Evolutionary conservation across 345 rosid species (phyloP).

Genomic region (Angophora floribunda): DNA sequence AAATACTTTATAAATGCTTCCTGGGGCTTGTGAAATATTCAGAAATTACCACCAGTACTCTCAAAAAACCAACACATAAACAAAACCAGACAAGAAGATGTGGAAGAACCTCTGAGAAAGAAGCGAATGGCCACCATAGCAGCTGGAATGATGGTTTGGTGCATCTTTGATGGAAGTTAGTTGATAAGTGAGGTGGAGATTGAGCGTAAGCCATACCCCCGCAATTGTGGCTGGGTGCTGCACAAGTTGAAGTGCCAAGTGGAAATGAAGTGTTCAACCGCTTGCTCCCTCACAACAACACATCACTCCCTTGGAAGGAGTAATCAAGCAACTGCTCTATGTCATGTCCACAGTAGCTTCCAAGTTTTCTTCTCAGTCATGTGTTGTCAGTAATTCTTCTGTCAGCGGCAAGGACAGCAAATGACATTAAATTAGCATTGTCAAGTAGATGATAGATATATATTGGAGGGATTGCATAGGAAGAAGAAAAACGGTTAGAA

Average conservation of each 20-base stretch:
- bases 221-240: constrained; percentile 1
- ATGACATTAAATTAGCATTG: too few species aligned
- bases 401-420: too few species aligned
- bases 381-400: too few species aligned
- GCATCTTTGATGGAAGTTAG: background rate
- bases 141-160: background rate
- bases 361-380: too few species aligned
- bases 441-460: too few species aligned
- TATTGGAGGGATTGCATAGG: too few species aligned
- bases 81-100: background rate
- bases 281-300: background rate
- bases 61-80: background rate
- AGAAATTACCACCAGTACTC: background rate
- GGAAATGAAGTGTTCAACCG: background rate
- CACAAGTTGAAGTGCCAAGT: background rate
- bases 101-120: background rate
- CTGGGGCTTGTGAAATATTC: rapidly evolving
- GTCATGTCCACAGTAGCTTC: background rate
- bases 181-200: background rate
- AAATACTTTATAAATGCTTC: background rate
- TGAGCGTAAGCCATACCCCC: constrained; percentile 2
- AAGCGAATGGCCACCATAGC: background rate
- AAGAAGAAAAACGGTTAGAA: too few species aligned
- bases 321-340: background rate
- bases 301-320: background rate